Evolutionary conservation across 371 early-diverging fungal species (phyloP).

Genomic region (Mucor racemosus): DNA sequence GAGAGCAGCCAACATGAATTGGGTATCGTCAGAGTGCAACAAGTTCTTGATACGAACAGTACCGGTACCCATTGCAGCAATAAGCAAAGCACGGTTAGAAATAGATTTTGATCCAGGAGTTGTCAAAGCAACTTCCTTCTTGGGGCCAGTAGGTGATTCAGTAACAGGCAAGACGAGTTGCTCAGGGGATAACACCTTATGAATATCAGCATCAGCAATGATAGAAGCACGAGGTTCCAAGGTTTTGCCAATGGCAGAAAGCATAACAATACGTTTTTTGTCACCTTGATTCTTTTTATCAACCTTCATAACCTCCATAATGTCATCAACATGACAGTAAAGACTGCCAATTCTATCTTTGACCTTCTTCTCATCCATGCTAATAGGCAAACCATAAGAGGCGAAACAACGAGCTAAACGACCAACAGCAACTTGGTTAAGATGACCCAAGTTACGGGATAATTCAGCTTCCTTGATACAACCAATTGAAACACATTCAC

Average conservation of each 20-base stretch:
- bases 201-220: constrained; percentile 84
- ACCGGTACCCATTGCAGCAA: constrained; percentile 92
- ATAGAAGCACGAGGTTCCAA: constrained; percentile 82
- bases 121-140: constrained; percentile 61
- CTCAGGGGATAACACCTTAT: constrained; percentile 80
- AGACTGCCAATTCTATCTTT: constrained; percentile 66
- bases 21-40: constrained; percentile 97
- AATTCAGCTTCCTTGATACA: constrained; percentile 96
- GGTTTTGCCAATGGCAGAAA: constrained; percentile 84
- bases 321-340: constrained; percentile 75
- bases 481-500: constrained; percentile 96
- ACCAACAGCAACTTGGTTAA: constrained; percentile 89
- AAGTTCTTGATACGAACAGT: constrained; percentile 84
- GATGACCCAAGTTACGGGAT: constrained; percentile 84
- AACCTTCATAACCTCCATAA: constrained; percentile 91
- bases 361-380: constrained; percentile 80
- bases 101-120: constrained; percentile 97
- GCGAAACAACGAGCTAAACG: constrained; percentile 87
- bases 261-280: constrained; percentile 91
- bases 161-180: constrained; percentile 74
- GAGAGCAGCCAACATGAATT: constrained; percentile 94
- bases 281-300: constrained; percentile 97
- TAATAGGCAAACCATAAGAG: constrained; percentile 87
- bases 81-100: constrained; percentile 92
- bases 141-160: constrained; percentile 48